Percentiles rank a stretch among this genome's conserved stretches.
phyloP scores from a whole-genome alignment of 768 basidiomycete species.

The Leccinum subgranulosum region DNA sequence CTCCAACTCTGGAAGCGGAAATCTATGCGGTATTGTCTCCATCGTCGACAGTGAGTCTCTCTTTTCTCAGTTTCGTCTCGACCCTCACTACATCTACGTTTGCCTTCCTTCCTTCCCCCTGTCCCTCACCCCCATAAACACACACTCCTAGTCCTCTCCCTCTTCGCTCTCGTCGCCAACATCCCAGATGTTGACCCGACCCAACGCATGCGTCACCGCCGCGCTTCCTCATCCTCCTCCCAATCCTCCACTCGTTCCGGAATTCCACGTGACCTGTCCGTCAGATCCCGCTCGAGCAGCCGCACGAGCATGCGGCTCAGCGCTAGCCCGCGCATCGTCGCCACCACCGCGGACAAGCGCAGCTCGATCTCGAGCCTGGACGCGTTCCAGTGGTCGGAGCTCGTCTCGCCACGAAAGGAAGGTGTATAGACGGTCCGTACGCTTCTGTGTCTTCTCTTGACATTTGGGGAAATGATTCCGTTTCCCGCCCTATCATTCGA shows the following conservation, averaged over 20 bases:
- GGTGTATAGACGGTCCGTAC: slow-evolving; percentile 11
- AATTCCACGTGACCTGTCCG: slow-evolving; percentile 33
- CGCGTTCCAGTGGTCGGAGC: slow-evolving; percentile 33
- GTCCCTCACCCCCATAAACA: neutral
- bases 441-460: neutral
- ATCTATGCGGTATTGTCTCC: slow-evolving; percentile 74
- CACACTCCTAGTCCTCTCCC: slow-evolving; percentile 56
- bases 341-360: slow-evolving; percentile 29
- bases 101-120: neutral
- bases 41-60: slow-evolving; percentile 70
- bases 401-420: slow-evolving; percentile 31
- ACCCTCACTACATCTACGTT: neutral
- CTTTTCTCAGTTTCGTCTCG: neutral
- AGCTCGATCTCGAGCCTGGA: slow-evolving; percentile 31
- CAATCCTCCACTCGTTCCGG: slow-evolving; percentile 42
- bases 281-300: slow-evolving; percentile 42
- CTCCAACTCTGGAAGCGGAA: slow-evolving; percentile 35
- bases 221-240: slow-evolving; percentile 72
- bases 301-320: slow-evolving; percentile 36
- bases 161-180: slow-evolving; percentile 74
- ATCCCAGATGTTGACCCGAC: slow-evolving; percentile 74
- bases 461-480: neutral
- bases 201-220: slow-evolving; percentile 74
- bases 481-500: neutral
- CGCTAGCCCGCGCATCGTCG: slow-evolving; percentile 31